These are phyloP conservation scores for Alternaria panax DNA, from an alignment of 2,329 filamentous ascomycete species.

Conservation along the genomic window DNA sequence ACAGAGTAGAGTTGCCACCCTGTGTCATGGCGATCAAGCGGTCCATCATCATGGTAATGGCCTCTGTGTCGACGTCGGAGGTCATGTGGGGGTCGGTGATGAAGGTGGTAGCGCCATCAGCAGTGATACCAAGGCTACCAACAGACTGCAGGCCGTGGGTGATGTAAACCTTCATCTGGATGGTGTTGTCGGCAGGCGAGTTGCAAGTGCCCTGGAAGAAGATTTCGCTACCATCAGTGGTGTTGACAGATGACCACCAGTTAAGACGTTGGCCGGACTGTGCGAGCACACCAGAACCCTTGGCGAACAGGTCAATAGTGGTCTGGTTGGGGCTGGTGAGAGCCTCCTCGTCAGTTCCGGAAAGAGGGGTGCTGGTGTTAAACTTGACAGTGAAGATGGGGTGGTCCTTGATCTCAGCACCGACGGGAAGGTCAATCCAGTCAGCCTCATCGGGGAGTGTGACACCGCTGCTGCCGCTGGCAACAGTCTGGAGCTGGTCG, in stretches of 20 bases:
- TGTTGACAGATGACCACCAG: conserved; percentile 57
- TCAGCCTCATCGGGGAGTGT: conserved; percentile 53
- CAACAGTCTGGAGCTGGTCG: conserved; percentile 56
- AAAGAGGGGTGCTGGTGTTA: conserved; percentile 32
- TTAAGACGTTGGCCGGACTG: conserved; percentile 58
- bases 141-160: conserved; percentile 68
- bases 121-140: conserved; percentile 59
- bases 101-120: conserved; percentile 51
- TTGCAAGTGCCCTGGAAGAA: conserved; percentile 58
- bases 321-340: conserved; percentile 41
- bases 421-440: conserved; percentile 61
- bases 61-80: conserved; percentile 53
- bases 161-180: conserved; percentile 61
- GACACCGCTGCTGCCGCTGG: conserved; percentile 50
- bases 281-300: conserved; percentile 52
- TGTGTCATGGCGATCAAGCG: conserved; percentile 51
- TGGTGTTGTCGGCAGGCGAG: conserved; percentile 45
- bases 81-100: conserved; percentile 61
- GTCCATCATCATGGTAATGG: conserved; percentile 56
- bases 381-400: conserved; percentile 48
- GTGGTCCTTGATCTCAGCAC: conserved; percentile 53
- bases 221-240: conserved; percentile 49
- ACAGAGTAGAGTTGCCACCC: conserved; percentile 38
- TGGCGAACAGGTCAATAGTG: conserved; percentile 42
- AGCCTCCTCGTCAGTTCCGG: conserved; percentile 28